Evolutionary conservation across 202 grass and related monocot genomes (phyloP).

Genomic region (Saccharum hybrid): DNA sequence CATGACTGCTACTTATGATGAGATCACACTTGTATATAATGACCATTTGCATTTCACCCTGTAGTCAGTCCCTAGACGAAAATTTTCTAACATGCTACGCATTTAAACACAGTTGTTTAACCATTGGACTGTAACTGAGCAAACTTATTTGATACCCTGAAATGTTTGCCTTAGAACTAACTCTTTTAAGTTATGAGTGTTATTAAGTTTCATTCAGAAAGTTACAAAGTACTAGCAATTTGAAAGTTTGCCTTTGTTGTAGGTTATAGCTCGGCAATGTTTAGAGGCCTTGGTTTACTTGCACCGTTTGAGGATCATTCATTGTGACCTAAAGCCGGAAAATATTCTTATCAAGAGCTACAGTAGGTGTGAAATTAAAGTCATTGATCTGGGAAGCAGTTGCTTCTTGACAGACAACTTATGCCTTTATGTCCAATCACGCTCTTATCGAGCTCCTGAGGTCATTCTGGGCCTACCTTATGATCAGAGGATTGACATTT

Average conservation of each 20-base stretch:
- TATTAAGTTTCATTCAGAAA: slow-evolving; percentile 9
- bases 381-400: slow-evolving; percentile 99
- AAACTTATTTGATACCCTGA: not conserved
- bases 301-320: slow-evolving; percentile 92
- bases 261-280: slow-evolving; percentile 90
- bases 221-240: slow-evolving; percentile 6
- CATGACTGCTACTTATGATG: slow-evolving; percentile 4
- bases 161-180: not conserved
- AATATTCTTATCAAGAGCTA: slow-evolving; percentile 99
- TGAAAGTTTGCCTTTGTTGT: slow-evolving; percentile 34
- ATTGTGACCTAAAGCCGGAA: slow-evolving; percentile 93
- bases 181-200: not conserved
- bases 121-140: not conserved
- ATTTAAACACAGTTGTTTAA: not conserved
- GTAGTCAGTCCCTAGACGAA: not conserved
- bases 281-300: slow-evolving; percentile 88
- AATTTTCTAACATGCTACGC: not conserved
- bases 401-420: slow-evolving; percentile 90
- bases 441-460: slow-evolving; percentile 96
- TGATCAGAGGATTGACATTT: slow-evolving; percentile 97
- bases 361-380: slow-evolving; percentile 93
- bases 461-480: slow-evolving; percentile 93
- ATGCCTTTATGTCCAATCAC: slow-evolving; percentile 88
- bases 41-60: slow-evolving; percentile 21
- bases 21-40: not conserved